Base-by-base conservation (phyloP, 2,329 filamentous ascomycete genomes). In the Penicillium frequentans region DNA sequence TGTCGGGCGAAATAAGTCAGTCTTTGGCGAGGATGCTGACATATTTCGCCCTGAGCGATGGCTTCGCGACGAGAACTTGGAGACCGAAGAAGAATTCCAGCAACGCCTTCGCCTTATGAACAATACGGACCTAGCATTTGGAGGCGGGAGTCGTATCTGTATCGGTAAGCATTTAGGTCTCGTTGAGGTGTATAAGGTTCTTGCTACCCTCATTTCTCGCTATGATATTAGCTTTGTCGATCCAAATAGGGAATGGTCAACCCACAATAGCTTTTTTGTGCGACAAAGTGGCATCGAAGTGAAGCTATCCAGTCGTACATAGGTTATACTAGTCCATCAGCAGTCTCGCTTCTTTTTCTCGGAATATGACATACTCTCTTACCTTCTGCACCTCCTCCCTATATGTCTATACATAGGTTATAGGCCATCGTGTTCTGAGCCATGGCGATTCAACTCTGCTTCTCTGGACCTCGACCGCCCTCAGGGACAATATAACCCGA, bases 161-260 rank as follows among this genome's bases (percentile, higher is more conserved):
- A 82, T 84, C 47, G 83, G 82, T 16, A 76, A 80, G 11, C 81
- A 84, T 64, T 67, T 85, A 26, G 82, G 80, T 1, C 69, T 84
- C n/a, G 69, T 84, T 26, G 82, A 85, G 68, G 82, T 84, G 64
- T 83, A 84, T 70, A 87, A 86, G 74, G 77, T 85, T 27, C 68
- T 84, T 43, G 82, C 82, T 9, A 78, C 81, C 31, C 72, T 86
- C 24, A 70, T 85, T 3, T 59, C 54, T n/a, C 54, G 62, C 71
- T 86, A 81, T 63, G 73, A 81, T 45, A 80, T 85, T 55, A 71
- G 81, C 63, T 73, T 85, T 27, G 77, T 78, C 26, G 73, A 81
- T 58, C 82, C 82, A 0, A 74, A 74, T 9, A 73, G 76, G 46
- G 75, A 79, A 43, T 72, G 85, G 61, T 76, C 76, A 59, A 80